Evolutionary conservation across 2,329 filamentous ascomycete species (phyloP).

Genomic region (Colletotrichum sp.): DNA sequence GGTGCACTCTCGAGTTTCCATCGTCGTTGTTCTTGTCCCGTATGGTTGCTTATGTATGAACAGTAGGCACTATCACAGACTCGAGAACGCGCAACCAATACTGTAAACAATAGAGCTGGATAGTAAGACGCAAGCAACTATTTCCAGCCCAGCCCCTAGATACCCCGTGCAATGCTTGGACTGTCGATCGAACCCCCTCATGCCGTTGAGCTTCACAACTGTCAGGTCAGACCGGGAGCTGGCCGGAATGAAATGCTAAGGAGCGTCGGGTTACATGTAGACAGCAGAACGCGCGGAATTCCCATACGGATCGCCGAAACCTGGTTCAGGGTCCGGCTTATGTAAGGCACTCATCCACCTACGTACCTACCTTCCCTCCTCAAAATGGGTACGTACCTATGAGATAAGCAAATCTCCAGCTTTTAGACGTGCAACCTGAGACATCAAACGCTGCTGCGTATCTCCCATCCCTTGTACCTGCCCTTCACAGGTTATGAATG

Average conservation of each 20-base stretch:
- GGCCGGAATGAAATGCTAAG: neutral
- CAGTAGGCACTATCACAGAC: neutral
- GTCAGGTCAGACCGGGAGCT: neutral
- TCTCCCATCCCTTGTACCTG: neutral
- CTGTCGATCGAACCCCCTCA: neutral
- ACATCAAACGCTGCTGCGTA: neutral
- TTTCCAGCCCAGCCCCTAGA: neutral
- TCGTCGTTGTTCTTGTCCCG: fast-evolving
- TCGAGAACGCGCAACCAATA: neutral
- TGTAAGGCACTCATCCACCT: neutral
- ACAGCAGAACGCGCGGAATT: neutral
- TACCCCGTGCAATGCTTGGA: neutral
- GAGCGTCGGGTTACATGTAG: constrained; percentile 1
- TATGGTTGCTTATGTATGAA: neutral
- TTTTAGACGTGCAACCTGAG: constrained; percentile 10
- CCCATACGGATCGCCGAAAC: neutral
- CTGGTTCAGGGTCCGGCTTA: constrained; percentile 1
- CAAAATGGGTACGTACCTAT: neutral
- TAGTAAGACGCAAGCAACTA: neutral
- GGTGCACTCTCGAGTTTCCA: neutral
- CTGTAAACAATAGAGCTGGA: neutral
- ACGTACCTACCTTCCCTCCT: neutral
- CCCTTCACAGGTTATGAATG: neutral
- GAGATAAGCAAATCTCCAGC: neutral
- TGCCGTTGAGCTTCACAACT: neutral